These are phyloP conservation scores for Colletotrichum trifolii DNA, from an alignment of 2,329 filamentous ascomycete species.

Conservation along the genomic window DNA sequence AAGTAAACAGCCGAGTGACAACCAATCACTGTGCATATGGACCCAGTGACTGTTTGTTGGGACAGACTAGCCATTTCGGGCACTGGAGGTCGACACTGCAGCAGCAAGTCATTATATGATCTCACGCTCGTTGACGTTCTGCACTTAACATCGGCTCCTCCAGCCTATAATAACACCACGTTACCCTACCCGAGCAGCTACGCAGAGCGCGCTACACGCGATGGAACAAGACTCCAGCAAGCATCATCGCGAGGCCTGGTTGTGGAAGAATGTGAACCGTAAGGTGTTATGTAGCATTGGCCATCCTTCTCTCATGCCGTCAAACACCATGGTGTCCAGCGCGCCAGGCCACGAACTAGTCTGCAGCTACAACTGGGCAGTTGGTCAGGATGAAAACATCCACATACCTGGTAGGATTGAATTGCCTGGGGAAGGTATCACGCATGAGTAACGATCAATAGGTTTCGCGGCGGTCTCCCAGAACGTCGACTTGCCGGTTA, in stretches of 20 bases:
- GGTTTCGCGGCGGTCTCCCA: constrained; percentile 1
- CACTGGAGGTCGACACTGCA: no score
- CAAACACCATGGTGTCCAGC: constrained; percentile 1
- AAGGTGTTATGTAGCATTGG: background rate
- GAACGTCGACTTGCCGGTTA: background rate
- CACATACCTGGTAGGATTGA: constrained; percentile 1
- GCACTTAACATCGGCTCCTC: no score
- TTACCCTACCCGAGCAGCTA: no score
- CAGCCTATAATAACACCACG: no score
- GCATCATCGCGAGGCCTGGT: background rate
- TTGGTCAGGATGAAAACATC: background rate
- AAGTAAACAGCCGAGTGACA: no score
- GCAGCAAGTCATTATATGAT: no score
- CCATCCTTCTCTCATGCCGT: background rate
- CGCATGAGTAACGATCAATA: background rate
- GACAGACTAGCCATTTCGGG: no score
- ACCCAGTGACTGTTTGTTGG: no score
- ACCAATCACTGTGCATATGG: no score
- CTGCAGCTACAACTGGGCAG: constrained; percentile 7
- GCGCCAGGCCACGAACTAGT: background rate
- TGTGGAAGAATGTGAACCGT: background rate
- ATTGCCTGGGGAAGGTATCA: background rate
- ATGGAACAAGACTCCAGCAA: no score
- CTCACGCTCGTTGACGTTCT: no score
- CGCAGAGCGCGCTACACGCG: no score